Evolutionary conservation across 1,284 basidiomycete genomes (phyloP), one percentile per base, ranked within the genome.

Genomic region (Rhodotorula sp.): DNA sequence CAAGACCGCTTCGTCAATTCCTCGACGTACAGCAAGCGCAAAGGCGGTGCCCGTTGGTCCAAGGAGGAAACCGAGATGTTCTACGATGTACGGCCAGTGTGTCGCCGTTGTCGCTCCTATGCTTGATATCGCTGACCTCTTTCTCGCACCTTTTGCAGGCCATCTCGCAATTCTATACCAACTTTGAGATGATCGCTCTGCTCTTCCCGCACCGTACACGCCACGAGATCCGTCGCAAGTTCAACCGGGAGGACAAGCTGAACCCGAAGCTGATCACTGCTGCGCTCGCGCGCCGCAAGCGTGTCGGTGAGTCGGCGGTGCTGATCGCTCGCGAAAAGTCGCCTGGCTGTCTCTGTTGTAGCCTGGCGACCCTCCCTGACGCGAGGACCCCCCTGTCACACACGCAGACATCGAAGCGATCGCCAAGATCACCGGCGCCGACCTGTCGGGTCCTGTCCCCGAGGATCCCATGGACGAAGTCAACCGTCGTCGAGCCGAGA

Each of bases 171-270:
- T 94, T 93, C 79, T 92, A 92, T 49, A 91, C 93, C 79, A 93
- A 95, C 76, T 95, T 94, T 78, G 92, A 95, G 79, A 86, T 95
- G 69, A 93, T 95, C 68, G 90, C 92, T 2, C 88, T 89, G 72
- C 85, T 93, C 16, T 85, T 95, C 49, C 91, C 92, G 43, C 89
- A 89, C 23, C 88, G 93, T n/a, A 90, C 91, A 78, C 85, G 93
- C 23, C 90, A 89, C 76, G 88, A 91, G 59, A 93, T 93, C 81
- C 93, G 93, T 81, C 89, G 90, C 78, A 95, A 95, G 80, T 95
- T 92, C 84, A 92, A 90, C 77, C 85, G 87, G 0, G 92, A 95
- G 80, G 93, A 95, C 79, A 90, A 87, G 81, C 87, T 85, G 77
- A 89, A 93, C 78, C 85, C 88, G 38, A 84, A 75, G 28, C 47